Conservation (phyloP, 257 asterid species). For the Solanum habrochaites region DNA sequence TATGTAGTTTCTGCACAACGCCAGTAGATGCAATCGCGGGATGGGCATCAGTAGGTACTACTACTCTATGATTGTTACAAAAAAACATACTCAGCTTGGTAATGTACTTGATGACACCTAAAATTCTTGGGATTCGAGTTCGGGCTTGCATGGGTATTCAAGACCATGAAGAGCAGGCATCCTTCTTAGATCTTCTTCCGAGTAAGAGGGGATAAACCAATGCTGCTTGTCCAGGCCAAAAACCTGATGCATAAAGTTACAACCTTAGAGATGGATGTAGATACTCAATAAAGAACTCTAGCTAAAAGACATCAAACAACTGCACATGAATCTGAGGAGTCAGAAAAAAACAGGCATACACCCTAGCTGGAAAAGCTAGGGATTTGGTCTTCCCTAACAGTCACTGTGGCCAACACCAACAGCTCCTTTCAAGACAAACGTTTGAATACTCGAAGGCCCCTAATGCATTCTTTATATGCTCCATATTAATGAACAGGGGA, state of each 20-base stretch:
- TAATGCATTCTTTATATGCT: not conserved
- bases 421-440: not conserved
- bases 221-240: conserved; percentile 53
- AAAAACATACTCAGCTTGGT: not conserved
- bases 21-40: not conserved
- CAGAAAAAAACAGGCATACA: not conserved
- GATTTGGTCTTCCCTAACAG: not conserved
- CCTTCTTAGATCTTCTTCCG: conserved; percentile 54
- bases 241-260: conserved; percentile 23
- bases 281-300: not conserved
- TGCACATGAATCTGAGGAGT: not conserved
- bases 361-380: not conserved
- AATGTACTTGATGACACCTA: not conserved
- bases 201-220: conserved; percentile 65
- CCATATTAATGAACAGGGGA: not conserved
- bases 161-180: conserved; percentile 72
- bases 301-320: not conserved
- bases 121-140: conserved; percentile 45
- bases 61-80: not conserved
- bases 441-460: not conserved
- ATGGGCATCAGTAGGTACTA: not conserved
- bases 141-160: conserved; percentile 69
- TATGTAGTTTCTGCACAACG: not conserved
- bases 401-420: not conserved
- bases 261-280: not conserved